Evolutionary conservation across 306 rosid species (phyloP).

Genomic region (Ormosia emarginata): DNA sequence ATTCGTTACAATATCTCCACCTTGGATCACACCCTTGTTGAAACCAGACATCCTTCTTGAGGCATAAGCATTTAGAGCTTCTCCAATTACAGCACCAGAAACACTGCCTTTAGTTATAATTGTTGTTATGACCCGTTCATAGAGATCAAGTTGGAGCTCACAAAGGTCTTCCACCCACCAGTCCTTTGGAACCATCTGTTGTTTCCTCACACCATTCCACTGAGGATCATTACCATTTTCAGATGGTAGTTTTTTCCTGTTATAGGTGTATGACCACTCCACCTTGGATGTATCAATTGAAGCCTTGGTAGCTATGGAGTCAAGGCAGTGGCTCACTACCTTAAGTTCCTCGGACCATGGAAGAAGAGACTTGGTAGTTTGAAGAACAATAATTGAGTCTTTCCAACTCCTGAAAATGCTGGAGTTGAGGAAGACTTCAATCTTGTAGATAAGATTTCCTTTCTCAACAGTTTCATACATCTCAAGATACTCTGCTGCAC

Average conservation of each 20-base stretch:
- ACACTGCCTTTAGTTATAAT: slow-evolving; percentile 56
- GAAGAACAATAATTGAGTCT: slow-evolving; percentile 89
- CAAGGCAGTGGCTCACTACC: slow-evolving; percentile 76
- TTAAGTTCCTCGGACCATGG: slow-evolving; percentile 95
- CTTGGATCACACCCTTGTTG: slow-evolving; percentile 61
- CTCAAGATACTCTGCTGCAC: slow-evolving; percentile 92
- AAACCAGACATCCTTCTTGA: slow-evolving; percentile 67
- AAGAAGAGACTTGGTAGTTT: slow-evolving; percentile 73
- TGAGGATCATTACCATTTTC: slow-evolving; percentile 66
- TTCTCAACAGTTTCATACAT: slow-evolving; percentile 86
- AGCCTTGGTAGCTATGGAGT: slow-evolving; percentile 88
- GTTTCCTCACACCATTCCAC: slow-evolving; percentile 73
- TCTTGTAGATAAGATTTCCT: slow-evolving; percentile 91
- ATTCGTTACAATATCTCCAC: slow-evolving; percentile 56
- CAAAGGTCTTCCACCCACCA: slow-evolving; percentile 99
- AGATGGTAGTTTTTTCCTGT: slow-evolving; percentile 74
- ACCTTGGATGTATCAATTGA: slow-evolving; percentile 79
- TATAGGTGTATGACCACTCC: slow-evolving; percentile 94
- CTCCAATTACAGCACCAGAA: slow-evolving; percentile 62
- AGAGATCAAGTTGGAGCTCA: slow-evolving; percentile 83
- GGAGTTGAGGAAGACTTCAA: slow-evolving; percentile 90
- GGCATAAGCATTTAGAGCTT: slow-evolving; percentile 78
- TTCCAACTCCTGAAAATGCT: slow-evolving; percentile 96
- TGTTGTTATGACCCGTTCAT: slow-evolving; percentile 58
- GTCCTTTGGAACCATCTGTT: slow-evolving; percentile 72